Percentiles rank a stretch among this genome's conserved stretches.
Conservation (phyloP, 345 rosid species). For the Murraya koenigii region DNA sequence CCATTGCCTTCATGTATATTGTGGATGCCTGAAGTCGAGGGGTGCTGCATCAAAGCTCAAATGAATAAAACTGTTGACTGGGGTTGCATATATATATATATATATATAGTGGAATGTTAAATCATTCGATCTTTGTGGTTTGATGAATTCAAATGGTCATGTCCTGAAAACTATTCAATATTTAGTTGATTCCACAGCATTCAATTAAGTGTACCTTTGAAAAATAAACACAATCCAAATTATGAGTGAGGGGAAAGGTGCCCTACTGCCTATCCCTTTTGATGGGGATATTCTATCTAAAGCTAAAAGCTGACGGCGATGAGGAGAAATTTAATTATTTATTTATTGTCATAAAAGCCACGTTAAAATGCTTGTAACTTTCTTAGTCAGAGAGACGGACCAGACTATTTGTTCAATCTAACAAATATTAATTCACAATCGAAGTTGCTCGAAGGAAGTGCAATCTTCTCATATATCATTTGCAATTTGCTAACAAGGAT, state of each 20-base stretch:
- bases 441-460: too few species aligned
- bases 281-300: slow-evolving; percentile 16
- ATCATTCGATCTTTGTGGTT: slow-evolving; percentile 3
- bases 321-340: neutral
- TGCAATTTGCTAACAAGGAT: too few species aligned
- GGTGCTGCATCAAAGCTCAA: too few species aligned
- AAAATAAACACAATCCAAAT: neutral
- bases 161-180: neutral
- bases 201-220: slow-evolving; percentile 17
- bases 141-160: neutral
- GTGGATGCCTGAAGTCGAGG: too few species aligned
- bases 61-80: neutral
- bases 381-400: neutral
- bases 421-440: too few species aligned
- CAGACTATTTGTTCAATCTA: neutral
- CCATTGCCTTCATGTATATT: neutral
- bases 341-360: neutral
- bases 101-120: slow-evolving; percentile 16
- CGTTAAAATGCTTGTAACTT: neutral
- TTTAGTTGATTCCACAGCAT: slow-evolving; percentile 16
- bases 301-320: neutral
- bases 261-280: neutral
- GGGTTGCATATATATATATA: neutral
- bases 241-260: too few species aligned
- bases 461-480: too few species aligned